Percentiles rank a stretch among this genome's conserved stretches.
These are phyloP conservation scores for Bolboschoenoplectus hybrid DNA, from an alignment of 202 grass and related monocot species.

Conservation along the genomic window DNA sequence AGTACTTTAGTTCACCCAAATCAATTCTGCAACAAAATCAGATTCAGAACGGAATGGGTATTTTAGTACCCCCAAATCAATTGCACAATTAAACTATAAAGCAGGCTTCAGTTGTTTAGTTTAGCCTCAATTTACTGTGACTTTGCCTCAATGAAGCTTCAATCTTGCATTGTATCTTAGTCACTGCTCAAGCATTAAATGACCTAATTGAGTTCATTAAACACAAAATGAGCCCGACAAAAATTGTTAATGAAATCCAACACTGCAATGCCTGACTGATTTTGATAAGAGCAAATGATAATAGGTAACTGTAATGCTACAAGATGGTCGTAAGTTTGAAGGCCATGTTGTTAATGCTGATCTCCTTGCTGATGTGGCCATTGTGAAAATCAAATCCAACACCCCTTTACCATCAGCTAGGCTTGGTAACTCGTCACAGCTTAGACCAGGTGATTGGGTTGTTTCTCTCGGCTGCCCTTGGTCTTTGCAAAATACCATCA, in stretches of 20 bases:
- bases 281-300: neutral
- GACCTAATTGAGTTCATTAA: neutral
- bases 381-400: slow-evolving; percentile 85
- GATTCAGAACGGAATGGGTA: neutral
- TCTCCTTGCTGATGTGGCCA: slow-evolving; percentile 61
- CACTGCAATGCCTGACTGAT: neutral
- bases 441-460: slow-evolving; percentile 80
- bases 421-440: slow-evolving; percentile 66
- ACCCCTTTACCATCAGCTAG: slow-evolving; percentile 78
- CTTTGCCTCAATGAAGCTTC: neutral
- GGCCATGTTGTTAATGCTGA: slow-evolving; percentile 63
- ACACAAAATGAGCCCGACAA: neutral
- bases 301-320: slow-evolving; percentile 84
- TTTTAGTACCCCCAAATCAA: neutral
- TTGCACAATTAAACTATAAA: neutral
- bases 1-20: neutral
- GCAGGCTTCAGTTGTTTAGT: neutral
- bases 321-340: slow-evolving; percentile 82
- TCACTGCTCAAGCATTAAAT: neutral
- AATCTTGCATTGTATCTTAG: neutral
- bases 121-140: neutral
- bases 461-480: slow-evolving; percentile 73
- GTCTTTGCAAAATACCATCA: slow-evolving; percentile 87
- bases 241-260: neutral
- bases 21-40: neutral